Evolutionary conservation across 768 basidiomycete species (phyloP), one percentile per base, ranked within the genome.

Genomic region (Pholiota microspora): DNA sequence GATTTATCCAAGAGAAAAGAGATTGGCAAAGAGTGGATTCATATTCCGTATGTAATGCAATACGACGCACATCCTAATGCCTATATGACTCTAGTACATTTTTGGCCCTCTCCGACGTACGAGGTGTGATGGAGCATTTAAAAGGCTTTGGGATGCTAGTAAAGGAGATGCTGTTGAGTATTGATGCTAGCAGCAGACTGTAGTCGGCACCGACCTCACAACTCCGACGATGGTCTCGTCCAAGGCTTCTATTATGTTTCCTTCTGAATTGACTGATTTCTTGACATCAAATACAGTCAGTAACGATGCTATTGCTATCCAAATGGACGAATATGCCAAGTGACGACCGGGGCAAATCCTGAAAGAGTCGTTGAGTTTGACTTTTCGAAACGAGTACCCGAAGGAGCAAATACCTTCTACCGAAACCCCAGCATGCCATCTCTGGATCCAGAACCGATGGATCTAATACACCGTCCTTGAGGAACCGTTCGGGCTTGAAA

Each of bases 261-360:
- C 76, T 0, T 64, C 38, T 12, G 55, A 59, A 34, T 75, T 70
- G 18, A 64, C 58, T 1, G 68, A 68, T 49, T 73, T 71, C 24
- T 49, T 55, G 29, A 75, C 66, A 29, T 66, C 58, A 40, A 67
- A 72, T 5, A 54, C 54, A 15, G 64, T 57, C 4, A 74, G 52
- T 4, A 73, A 58, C 2, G 63, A 65, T 2, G 62, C 65, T 6
- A 70, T 64, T 0, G 64, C 66, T 23, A 75, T 65, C 67, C 69
- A 71, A 7, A 64, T 55, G 8, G 69, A 63, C 28, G 64, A 63
- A 5, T 62, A 34, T 7, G 69, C 72, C 23, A 74, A 56, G 54
- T 71, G 66, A 4, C 73, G 67, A 7, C 76, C 75, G 6, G 73
- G 74, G 44, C 68, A 70, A 9, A 72, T 69, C 2, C 70, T 71